Evolutionary conservation across 306 rosid genomes (phyloP).

Genomic region (Psophocarpus tetragonolobus): DNA sequence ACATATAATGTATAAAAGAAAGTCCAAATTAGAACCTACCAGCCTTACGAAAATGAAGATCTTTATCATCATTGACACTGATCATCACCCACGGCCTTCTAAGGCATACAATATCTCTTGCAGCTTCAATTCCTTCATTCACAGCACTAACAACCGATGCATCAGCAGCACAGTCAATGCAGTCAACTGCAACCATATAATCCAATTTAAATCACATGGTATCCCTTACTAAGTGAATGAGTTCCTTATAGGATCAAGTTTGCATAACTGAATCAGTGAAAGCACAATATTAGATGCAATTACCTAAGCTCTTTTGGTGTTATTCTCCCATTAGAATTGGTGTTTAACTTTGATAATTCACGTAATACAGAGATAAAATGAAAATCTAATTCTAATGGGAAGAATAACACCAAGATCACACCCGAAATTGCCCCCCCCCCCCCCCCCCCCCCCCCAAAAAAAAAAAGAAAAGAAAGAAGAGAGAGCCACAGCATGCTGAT

Average conservation of each 20-base stretch:
- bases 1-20: background rate
- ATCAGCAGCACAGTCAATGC: constrained; percentile 98
- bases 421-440: too few species aligned
- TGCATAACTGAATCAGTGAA: background rate
- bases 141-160: constrained; percentile 82
- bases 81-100: constrained; percentile 91
- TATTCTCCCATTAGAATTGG: background rate
- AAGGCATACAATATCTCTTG: constrained; percentile 49
- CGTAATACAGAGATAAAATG: background rate
- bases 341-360: background rate
- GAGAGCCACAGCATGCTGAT: background rate
- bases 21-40: constrained; percentile 41
- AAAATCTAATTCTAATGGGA: background rate
- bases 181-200: constrained; percentile 72
- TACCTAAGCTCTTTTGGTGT: background rate
- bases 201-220: constrained; percentile 1
- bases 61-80: constrained; percentile 85
- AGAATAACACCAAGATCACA: background rate
- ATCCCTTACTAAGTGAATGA: background rate
- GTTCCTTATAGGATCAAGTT: constrained; percentile 6
- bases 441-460: too few species aligned
- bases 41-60: constrained; percentile 95
- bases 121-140: constrained; percentile 87
- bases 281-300: background rate
- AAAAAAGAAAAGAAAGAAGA: background rate